These are phyloP conservation scores for Papiliotrema terrestris DNA, from an alignment of 1,284 basidiomycete genomes.

Conservation along the genomic window DNA sequence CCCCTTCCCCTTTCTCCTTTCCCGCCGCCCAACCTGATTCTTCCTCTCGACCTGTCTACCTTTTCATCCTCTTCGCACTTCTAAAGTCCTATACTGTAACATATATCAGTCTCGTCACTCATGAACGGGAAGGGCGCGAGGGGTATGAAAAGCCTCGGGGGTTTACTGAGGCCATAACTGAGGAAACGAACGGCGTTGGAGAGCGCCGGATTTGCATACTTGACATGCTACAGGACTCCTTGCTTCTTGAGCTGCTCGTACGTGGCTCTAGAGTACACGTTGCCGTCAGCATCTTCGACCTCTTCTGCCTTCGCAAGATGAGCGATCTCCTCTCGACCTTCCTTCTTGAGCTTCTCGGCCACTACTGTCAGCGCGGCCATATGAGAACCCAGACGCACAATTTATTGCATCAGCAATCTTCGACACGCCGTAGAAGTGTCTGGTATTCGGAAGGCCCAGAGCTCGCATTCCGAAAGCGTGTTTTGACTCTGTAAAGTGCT, in stretches of 20 bases:
- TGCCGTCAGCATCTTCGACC: constrained; percentile 92
- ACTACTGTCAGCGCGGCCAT: constrained; percentile 54
- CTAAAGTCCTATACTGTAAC: too few species aligned
- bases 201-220: not conserved
- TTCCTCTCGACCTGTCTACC: too few species aligned
- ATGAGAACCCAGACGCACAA: constrained; percentile 55
- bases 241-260: constrained; percentile 49
- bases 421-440: constrained; percentile 98
- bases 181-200: too few species aligned
- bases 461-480: constrained; percentile 99
- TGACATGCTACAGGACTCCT: constrained; percentile 38
- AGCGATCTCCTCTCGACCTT: constrained; percentile 85
- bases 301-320: constrained; percentile 93
- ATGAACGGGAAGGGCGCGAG: too few species aligned
- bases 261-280: constrained; percentile 65
- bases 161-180: too few species aligned
- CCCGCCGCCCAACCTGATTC: too few species aligned
- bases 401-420: constrained; percentile 93
- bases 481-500: constrained; percentile 69
- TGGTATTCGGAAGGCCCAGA: constrained; percentile 93
- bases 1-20: too few species aligned
- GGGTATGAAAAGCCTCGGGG: too few species aligned
- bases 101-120: too few species aligned
- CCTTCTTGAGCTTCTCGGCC: constrained; percentile 90
- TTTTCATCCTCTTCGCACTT: too few species aligned